These are phyloP conservation scores for Saussurea involucrata DNA, from an alignment of 129 eudicot genomes.

Conservation along the genomic window DNA sequence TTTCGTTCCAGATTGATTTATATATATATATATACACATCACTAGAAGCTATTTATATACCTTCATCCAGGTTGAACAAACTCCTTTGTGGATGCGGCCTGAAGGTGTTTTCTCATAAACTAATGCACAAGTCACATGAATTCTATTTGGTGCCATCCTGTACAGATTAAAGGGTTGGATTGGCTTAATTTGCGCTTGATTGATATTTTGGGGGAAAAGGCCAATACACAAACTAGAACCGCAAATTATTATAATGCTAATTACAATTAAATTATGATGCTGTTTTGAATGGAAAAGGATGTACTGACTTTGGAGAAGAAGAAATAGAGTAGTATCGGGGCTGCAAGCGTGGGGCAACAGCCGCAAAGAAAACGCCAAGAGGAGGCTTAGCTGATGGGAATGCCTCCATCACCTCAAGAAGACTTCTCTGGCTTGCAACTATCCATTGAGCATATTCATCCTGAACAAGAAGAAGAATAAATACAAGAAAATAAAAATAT, in stretches of 20 bases:
- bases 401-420: conserved; percentile 84
- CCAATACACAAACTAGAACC: neutral
- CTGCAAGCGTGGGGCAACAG: conserved; percentile 88
- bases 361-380: conserved; percentile 92
- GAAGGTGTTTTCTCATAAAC: conserved; percentile 81
- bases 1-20: neutral
- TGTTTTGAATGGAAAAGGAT: neutral
- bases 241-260: too few relatives aligned
- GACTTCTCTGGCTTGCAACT: conserved; percentile 77
- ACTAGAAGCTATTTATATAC: conserved; percentile 11
- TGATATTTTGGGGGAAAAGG: neutral
- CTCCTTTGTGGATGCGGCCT: conserved; percentile 66
- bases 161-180: neutral
- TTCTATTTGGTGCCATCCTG: conserved; percentile 54
- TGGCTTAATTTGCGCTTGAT: conserved; percentile 1
- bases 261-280: neutral
- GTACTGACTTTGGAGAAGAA: conserved; percentile 59
- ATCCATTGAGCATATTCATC: conserved; percentile 93
- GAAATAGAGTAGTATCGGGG: conserved; percentile 86
- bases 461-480: conserved; percentile 25
- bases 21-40: neutral
- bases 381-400: conserved; percentile 87
- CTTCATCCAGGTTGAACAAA: too few relatives aligned
- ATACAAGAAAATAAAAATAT: neutral
- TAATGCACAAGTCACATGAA: conserved; percentile 44